Evolutionary conservation across 306 rosid species (phyloP), one percentile per base, ranked within the genome.

Genomic region (Cucurbita moschata): DNA sequence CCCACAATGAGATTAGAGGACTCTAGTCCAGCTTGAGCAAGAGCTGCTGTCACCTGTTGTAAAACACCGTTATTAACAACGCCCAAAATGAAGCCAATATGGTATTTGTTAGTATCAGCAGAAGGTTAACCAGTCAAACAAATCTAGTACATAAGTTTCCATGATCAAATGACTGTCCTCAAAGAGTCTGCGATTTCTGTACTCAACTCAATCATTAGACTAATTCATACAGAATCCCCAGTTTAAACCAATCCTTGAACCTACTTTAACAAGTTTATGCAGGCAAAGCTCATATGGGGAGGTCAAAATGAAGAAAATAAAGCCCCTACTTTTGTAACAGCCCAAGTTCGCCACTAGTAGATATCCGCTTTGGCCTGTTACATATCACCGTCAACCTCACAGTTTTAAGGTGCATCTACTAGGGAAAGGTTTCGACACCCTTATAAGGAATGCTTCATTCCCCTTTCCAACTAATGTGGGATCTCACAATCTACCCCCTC

Each of bases 1-100:
- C 96, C 98, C 71, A 92, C 96, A 76, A 92, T 90, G 75, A 92
- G 88, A 75, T 92, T 92, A 50, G 96, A 92, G 75, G 98, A 92
- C 85, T 92, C 98, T 16, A 92, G 80, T 52, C 98, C 98, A 68
- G 98, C 98, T 42, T 87, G 84, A 35, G 92, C 51, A 47, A 92
- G 95, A 79, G 98, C 98, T 72, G 83, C 16, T 2, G 35, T 47
- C 66, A 89, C 97, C 97, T 89, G 97, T 89, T 60, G 35, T 46
- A 76, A 83, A 64, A 74, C 64, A 54, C 16, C 38, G n/a, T n/a
- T n/a, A 66, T 66, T 44, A 44, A 66, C n/a, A 43, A 42, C 1
- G 19, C 63, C 15, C 5, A 64, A 42, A 43, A 43, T 19, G 5
- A 44, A 43, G 9, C 16, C n/a, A 38, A 16, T 7, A 65, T 10